These are phyloP conservation scores for Berberis vulgaris DNA, from an alignment of 164 flowering plant species.

Conservation along the genomic window DNA sequence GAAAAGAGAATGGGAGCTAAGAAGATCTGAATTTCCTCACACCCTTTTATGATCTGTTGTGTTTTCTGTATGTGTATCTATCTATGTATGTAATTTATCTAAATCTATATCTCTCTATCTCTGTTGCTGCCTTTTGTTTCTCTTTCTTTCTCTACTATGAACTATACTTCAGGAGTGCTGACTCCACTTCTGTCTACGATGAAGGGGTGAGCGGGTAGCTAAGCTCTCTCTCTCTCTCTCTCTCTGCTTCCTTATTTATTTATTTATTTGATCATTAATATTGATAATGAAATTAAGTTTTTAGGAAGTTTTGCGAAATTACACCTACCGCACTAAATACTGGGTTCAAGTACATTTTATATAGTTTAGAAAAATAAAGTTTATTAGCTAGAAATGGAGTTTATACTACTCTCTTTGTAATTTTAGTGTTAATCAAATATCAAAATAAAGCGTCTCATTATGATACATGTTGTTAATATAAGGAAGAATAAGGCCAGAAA, in stretches of 20 bases:
- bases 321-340: constrained; percentile 13
- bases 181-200: too few species aligned
- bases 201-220: not conserved
- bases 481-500: too few species aligned
- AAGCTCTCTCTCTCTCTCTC: constrained; percentile 1
- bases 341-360: not conserved
- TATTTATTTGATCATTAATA: not conserved
- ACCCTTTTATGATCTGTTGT: constrained; percentile 8
- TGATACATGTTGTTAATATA: too few species aligned
- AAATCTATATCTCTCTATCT: not conserved
- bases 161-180: not conserved
- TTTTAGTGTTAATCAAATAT: too few species aligned
- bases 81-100: not conserved
- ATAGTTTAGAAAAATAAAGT: not conserved
- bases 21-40: constrained; percentile 16
- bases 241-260: not conserved
- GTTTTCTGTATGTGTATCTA: not conserved
- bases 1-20: constrained; percentile 2
- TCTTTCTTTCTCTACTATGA: not conserved
- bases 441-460: too few species aligned
- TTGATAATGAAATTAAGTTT: constrained; percentile 8
- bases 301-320: constrained; percentile 4
- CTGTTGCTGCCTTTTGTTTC: not conserved
- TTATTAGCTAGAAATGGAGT: not conserved
- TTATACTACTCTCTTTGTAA: too few species aligned